These are phyloP conservation scores for Dactylellina parvicollis DNA, from an alignment of 2,329 filamentous ascomycete genomes.

Conservation along the genomic window DNA sequence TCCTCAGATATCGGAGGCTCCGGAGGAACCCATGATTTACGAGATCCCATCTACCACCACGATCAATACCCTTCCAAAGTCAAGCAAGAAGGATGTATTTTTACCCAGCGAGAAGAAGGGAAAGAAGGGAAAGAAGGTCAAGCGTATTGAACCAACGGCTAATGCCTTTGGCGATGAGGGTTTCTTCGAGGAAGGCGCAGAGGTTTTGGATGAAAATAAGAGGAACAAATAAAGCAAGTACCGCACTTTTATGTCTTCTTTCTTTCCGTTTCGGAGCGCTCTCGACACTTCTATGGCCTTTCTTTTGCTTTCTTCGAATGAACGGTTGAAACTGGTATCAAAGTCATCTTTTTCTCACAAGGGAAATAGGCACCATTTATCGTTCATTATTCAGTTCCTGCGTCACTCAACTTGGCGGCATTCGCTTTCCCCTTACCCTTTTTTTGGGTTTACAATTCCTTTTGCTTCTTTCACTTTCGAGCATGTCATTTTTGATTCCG, in stretches of 20 bases:
- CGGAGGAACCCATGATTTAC: constrained; percentile 64
- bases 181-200: constrained; percentile 92
- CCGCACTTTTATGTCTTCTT: neutral
- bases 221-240: constrained; percentile 22
- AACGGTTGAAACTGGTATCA: neutral
- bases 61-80: constrained; percentile 67
- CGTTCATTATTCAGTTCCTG: constrained; percentile 17
- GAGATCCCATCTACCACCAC: constrained; percentile 71
- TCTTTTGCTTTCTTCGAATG: neutral
- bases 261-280: neutral
- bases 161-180: constrained; percentile 70
- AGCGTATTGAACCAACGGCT: constrained; percentile 63
- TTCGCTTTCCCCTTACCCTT: constrained; percentile 14
- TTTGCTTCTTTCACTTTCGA: constrained; percentile 13
- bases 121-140: constrained; percentile 75
- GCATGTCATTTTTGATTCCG: constrained; percentile 7
- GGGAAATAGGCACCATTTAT: constrained; percentile 28
- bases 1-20: constrained; percentile 68
- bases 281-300: neutral
- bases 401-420: constrained; percentile 51
- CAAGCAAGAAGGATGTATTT: constrained; percentile 68
- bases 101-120: constrained; percentile 61
- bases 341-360: constrained; percentile 1
- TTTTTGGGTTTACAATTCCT: constrained; percentile 13
- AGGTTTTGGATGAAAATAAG: constrained; percentile 73